Evolutionary conservation across 768 basidiomycete genomes (phyloP), one percentile per base, ranked within the genome.

Genomic region (Lentinula aciculospora): DNA sequence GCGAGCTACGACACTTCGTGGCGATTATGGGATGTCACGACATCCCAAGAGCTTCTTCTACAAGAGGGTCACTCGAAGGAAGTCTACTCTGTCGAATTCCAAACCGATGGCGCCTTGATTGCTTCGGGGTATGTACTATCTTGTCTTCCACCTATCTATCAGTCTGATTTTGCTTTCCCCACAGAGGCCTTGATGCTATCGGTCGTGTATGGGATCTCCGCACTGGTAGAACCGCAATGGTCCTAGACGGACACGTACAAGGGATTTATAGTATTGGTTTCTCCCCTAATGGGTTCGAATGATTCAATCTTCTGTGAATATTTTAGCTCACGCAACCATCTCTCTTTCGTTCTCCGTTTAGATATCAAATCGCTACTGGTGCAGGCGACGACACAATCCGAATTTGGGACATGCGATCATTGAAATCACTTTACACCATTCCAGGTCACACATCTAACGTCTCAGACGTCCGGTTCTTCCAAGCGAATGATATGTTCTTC

Each of bases 61-160:
- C 97, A 99, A 71, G 95, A 98, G 70, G 97, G 97, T 0, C 97
- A 99, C 67, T 94, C 94, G 3, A 95, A 94, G 68, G 95, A 97
- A 67, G 95, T 98, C 0, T 98, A 96, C 68, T 77, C 92, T 1
- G 80, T 99, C n/a, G 92, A 93, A 61, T 98, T 97, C 68, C 97
- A 99, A 68, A 83, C 87, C 64, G 97, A 98, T 69, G 97, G 97
- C 2, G 87, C 95, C 8, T 75, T 99, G 56, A 87, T 85, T 29
- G 94, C 93, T 10, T 96, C 95, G 0, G 97, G 95, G 94, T 97
- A 66, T 47, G 86, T 72, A 9, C 19, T n/a, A n/a, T 21, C 27
- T 6, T n/a, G 27, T 27, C 29, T 6, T 17, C 37, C 25, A 25
- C 25, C 1, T 31, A 15, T 57, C 60, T 3, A 0, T 23, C 17